These are phyloP conservation scores for Botryosphaeria dothidea DNA, from an alignment of 2,329 filamentous ascomycete genomes.

Conservation along the genomic window DNA sequence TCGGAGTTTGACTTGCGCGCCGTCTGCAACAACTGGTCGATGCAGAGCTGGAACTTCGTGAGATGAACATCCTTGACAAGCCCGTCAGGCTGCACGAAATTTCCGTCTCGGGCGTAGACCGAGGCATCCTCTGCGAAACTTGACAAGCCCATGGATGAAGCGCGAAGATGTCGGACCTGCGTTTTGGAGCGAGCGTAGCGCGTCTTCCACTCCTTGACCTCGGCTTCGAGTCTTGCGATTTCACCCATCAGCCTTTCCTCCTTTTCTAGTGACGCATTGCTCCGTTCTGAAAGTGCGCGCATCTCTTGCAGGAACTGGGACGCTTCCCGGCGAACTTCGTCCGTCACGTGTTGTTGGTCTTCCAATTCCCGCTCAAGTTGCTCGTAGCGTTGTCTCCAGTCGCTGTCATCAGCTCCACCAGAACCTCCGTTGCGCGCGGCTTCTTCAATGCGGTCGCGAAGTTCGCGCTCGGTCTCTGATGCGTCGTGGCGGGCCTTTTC, in stretches of 20 bases:
- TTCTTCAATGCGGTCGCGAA: slow-evolving; percentile 65
- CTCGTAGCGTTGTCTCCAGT: slow-evolving; percentile 41
- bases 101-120: slow-evolving; percentile 64
- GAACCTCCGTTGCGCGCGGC: slow-evolving; percentile 29
- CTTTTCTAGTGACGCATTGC: slow-evolving; percentile 74
- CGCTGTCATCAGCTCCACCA: slow-evolving; percentile 27
- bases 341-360: slow-evolving; percentile 79
- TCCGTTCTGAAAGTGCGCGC: slow-evolving; percentile 80
- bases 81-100: slow-evolving; percentile 68
- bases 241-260: slow-evolving; percentile 77
- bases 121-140: slow-evolving; percentile 65
- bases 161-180: slow-evolving; percentile 77
- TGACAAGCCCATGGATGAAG: slow-evolving; percentile 74
- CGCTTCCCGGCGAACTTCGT: slow-evolving; percentile 83
- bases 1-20: slow-evolving; percentile 74
- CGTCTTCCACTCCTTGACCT: slow-evolving; percentile 86
- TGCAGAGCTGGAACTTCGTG: slow-evolving; percentile 90
- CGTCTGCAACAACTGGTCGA: slow-evolving; percentile 83
- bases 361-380: slow-evolving; percentile 62
- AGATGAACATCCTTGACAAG: slow-evolving; percentile 88
- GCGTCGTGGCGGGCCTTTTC: slow-evolving; percentile 72
- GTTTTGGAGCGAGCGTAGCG: slow-evolving; percentile 87
- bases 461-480: slow-evolving; percentile 60
- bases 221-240: slow-evolving; percentile 74
- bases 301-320: slow-evolving; percentile 85